These are phyloP conservation scores for Gloeostereum incarnatum DNA, from an alignment of 768 basidiomycete species.

Conservation along the genomic window DNA sequence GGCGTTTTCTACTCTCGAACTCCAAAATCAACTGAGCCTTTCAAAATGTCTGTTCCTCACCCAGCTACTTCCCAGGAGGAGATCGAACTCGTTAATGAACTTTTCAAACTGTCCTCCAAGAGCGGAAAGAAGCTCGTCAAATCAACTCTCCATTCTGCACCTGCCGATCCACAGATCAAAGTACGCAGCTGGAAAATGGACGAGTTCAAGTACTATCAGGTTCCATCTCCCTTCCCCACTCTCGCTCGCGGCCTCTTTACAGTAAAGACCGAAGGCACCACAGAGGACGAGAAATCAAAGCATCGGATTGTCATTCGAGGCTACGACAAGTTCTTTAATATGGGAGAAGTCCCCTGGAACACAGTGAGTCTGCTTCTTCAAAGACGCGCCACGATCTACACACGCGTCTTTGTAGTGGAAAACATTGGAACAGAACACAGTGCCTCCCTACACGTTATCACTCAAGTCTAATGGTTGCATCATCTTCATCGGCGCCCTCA, in stretches of 20 bases:
- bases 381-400: not conserved
- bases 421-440: conserved; percentile 58
- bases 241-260: conserved; percentile 92
- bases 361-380: conserved; percentile 42
- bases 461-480: conserved; percentile 96
- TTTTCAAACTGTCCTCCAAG: conserved; percentile 42
- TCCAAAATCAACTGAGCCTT: too few relatives aligned
- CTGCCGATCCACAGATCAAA: conserved; percentile 41
- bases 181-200: conserved; percentile 96
- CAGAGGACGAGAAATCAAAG: conserved; percentile 16
- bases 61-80: conserved; percentile 26
- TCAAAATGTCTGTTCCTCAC: too few relatives aligned
- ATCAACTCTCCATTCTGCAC: conserved; percentile 44
- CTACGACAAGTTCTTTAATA: conserved; percentile 99
- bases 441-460: conserved; percentile 75
- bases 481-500: conserved; percentile 87
- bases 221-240: conserved; percentile 89
- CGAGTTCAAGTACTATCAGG: conserved; percentile 88
- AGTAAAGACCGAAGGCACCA: conserved; percentile 30
- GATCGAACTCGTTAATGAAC: conserved; percentile 48
- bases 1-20: too few relatives aligned
- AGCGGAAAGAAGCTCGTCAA: conserved; percentile 58
- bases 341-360: conserved; percentile 94
- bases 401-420: conserved; percentile 64
- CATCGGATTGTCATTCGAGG: conserved; percentile 77